Base-by-base conservation (phyloP, 257 asterid genomes). In the Salvia splendens region DNA sequence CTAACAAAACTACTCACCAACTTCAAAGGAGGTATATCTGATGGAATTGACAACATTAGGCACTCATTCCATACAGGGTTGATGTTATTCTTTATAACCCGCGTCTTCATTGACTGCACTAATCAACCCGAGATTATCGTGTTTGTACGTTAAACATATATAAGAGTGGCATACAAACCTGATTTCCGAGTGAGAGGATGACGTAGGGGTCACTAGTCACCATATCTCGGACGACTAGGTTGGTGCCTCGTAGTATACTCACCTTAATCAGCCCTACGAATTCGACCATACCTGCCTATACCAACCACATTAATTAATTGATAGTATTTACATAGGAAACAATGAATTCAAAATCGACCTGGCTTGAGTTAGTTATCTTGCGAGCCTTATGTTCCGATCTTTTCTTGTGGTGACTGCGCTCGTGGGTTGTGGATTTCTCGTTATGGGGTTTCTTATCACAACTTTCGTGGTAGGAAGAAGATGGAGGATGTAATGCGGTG, bases 221-320 rank as follows among this genome's bases (percentile, higher is more conserved):
- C 86, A 93, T 74, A 77, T 93, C 98, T 70, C 98, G 89, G 50
- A 89, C 75, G 42, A 89, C 98, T 60, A 93, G 86, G 78, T 93
- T 89, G 59, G 95, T 93, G 60, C 98, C 97, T 83, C 84, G 84
- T 20, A 93, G 85, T 66, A 93, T 88, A 47, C 84, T 93, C 62
- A 93, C 96, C 80, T 87, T 89, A 52, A 93, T 82, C 80, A 93
- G 74, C 74, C 98, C 98, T 67, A 93, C 89, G 49, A 93, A 93
- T 80, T 93, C 98, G 12, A 93, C 84, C 98, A 93, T 93, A 74
- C 98, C 98, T 85, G 97, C 96, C 98, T 93, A 83, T 75, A 80
- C 58, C 70, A 79, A 69, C 59, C 74, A 60, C n/a, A 15, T 38
- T 30, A 35, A 24, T 24, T 24, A 24, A 24, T 24, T 24, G 2